Base-by-base conservation (phyloP, 2,329 filamentous ascomycete genomes). In the Atkinsonella texensis region DNA sequence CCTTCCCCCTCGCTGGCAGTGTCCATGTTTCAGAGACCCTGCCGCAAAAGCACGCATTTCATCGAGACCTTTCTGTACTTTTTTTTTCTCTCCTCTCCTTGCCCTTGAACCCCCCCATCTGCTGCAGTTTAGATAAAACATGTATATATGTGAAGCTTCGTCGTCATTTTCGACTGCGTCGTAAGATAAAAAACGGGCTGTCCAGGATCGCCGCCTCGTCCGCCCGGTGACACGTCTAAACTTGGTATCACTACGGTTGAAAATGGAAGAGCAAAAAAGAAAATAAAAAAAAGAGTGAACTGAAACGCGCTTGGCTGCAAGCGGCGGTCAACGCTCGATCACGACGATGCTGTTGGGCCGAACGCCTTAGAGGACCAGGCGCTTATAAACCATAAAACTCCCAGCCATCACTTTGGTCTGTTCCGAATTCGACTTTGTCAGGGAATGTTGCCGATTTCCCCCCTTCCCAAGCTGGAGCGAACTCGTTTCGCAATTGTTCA, bases 401-500 rank as follows among this genome's bases (percentile, higher is more conserved):
- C 82, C 82, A 85, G 54, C 81, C 81, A 66, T 85, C 81, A 54
- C 61, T 62, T 39, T 52, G 57, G 52, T 44, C 58, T 57, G 53
- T 61, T 61, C 48, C 3, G 51, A 59, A 52, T 49, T 60, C 56
- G 54, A 57, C 54, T 52, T 56, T 58, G 52, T 62, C 60, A 53
- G 62, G 61, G 53, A 44, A 54, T 41, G 52, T 45, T 50, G 52
- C 40, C 50, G 53, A 53, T 48, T 51, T 48, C n/a, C 39, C 51
- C 18, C 18, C 43, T 43, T 59, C 58, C 56, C 64, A 63, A 51
- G 57, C 63, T 53, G 74, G 74, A 53, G 72, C 70, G 64, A 75
- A 77, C 67, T 87, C 83, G 50, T 71, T 75, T 59, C 83, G 73
- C 46, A 87, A 68, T 66, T 88, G 84, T 67, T 81, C 68, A 44